Percentiles rank a stretch among this genome's conserved stretches.
phyloP scores from a whole-genome alignment of 208 protist species.

The Novymonas esmeraldas region DNA sequence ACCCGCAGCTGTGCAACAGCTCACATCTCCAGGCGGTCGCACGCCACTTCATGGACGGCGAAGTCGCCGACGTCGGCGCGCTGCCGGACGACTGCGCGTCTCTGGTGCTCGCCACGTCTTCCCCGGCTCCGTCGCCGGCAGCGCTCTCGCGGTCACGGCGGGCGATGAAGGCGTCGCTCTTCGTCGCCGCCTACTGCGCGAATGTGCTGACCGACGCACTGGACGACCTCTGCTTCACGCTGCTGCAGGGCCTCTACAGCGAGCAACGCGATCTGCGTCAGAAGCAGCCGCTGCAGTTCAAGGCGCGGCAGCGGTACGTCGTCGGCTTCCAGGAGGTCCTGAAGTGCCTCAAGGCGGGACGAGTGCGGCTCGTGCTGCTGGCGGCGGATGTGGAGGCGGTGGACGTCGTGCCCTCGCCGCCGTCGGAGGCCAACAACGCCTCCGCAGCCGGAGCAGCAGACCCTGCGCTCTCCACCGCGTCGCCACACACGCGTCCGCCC shows the following conservation, averaged over 20 bases:
- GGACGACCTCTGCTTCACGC: constrained; percentile 71
- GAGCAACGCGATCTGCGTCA: constrained; percentile 56
- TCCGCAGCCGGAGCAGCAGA: not conserved
- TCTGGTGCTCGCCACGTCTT: not conserved
- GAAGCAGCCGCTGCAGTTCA: constrained; percentile 65
- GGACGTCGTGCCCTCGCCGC: not conserved
- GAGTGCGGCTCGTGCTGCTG: constrained; percentile 58
- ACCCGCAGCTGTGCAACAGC: constrained; percentile 28
- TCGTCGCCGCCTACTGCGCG: constrained; percentile 37
- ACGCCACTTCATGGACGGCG: constrained; percentile 8
- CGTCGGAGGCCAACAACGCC: not conserved
- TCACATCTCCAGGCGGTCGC: constrained; percentile 10
- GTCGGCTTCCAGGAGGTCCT: constrained; percentile 69
- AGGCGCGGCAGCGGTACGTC: constrained; percentile 58
- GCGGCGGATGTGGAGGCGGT: constrained; percentile 59
- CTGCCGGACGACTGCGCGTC: not conserved
- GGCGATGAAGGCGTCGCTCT: constrained; percentile 21
- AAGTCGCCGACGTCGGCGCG: not conserved
- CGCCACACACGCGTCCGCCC: not conserved
- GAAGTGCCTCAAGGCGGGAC: constrained; percentile 47
- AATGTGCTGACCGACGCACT: constrained; percentile 65
- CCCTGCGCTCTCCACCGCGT: not conserved
- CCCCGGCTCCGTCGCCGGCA: not conserved
- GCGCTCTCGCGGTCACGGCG: constrained; percentile 15
- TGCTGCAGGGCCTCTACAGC: constrained; percentile 56